Evolutionary conservation across 805 yeast genomes (phyloP).

Genomic region (Maudiozyma saulgeensis): DNA sequence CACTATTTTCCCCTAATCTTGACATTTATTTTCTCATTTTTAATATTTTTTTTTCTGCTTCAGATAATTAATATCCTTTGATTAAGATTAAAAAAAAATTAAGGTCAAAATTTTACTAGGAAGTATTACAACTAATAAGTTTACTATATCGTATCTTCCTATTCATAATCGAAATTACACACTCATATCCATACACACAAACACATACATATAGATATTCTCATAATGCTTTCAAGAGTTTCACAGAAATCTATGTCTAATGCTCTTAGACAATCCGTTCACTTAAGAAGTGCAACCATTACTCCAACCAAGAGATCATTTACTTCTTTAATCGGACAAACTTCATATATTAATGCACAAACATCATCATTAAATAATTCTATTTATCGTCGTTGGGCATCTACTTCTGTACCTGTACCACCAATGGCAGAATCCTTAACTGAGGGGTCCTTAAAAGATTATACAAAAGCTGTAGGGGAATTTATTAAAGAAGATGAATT

Average conservation of each 20-base stretch:
- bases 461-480: constrained; percentile 73
- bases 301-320: not conserved
- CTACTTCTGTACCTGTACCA: constrained; percentile 74
- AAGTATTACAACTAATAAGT: too few relatives aligned
- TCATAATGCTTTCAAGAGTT: constrained; percentile 1
- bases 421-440: constrained; percentile 98
- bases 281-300: too few relatives aligned
- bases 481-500: constrained; percentile 79
- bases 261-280: not conserved
- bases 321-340: not conserved
- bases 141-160: not conserved
- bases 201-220: not conserved
- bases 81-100: too few relatives aligned
- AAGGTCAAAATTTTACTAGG: too few relatives aligned
- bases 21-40: too few relatives aligned
- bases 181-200: not conserved
- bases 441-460: constrained; percentile 82
- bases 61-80: too few relatives aligned
- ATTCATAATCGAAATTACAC: not conserved
- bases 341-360: not conserved
- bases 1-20: too few relatives aligned
- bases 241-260: constrained; percentile 1
- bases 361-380: constrained; percentile 3
- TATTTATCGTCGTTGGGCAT: constrained; percentile 25
- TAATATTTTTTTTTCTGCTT: too few relatives aligned